Evolutionary conservation across 1,139 yeast species (phyloP).

Genomic region (Kodamaea sp.): DNA sequence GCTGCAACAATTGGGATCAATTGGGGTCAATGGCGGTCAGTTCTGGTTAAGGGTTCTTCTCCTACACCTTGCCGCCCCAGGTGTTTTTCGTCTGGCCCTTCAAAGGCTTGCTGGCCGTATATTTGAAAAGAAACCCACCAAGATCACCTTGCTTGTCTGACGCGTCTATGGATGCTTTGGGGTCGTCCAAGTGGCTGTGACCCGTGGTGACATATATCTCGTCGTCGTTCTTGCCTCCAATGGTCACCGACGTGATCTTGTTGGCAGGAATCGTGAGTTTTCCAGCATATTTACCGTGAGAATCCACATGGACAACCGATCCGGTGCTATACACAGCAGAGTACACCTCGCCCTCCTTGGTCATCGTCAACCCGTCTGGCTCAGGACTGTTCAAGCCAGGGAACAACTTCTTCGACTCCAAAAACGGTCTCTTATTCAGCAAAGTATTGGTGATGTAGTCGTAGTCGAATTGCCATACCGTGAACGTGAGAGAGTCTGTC

Average conservation of each 20-base stretch:
- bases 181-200: conserved; percentile 45
- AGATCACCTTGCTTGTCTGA: conserved; percentile 46
- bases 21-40: no score
- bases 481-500: conserved; percentile 67
- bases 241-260: conserved; percentile 66
- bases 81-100: conserved; percentile 29
- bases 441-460: conserved; percentile 48
- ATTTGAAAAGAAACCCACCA: conserved; percentile 49
- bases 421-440: conserved; percentile 43
- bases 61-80: conserved; percentile 28
- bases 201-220: conserved; percentile 73
- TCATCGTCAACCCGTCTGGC: conserved; percentile 82
- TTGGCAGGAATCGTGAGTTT: conserved; percentile 61
- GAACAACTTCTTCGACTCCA: conserved; percentile 39
- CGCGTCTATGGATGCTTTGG: conserved; percentile 30
- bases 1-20: no score
- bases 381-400: conserved; percentile 44
- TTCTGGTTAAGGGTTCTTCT: no score
- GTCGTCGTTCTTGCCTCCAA: conserved; percentile 63
- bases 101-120: conserved; percentile 22
- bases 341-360: conserved; percentile 62
- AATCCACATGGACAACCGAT: conserved; percentile 54
- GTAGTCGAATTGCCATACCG: conserved; percentile 64
- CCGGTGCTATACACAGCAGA: conserved; percentile 68
- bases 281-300: conserved; percentile 53